phyloP scores from a whole-genome alignment of 75 land plant genomes.

The Picea glauca region DNA sequence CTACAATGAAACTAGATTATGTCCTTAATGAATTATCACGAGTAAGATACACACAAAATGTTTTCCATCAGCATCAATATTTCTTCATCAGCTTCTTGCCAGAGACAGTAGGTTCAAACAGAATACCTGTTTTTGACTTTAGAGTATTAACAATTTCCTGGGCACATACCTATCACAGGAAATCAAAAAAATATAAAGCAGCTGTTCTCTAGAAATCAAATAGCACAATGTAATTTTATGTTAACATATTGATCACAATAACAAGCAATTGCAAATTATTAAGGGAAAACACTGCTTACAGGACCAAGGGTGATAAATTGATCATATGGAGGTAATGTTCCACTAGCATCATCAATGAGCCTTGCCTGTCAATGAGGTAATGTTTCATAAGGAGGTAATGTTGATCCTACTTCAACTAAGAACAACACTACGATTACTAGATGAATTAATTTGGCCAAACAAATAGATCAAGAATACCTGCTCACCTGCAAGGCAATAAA shows the following conservation, averaged over 20 bases:
- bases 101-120: slow-evolving; percentile 7
- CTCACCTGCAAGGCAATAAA: slow-evolving; percentile 46
- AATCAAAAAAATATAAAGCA: slow-evolving; percentile 8
- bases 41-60: not conserved
- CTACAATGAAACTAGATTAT: not conserved
- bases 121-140: slow-evolving; percentile 39
- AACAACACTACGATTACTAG: not conserved
- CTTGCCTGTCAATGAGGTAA: slow-evolving; percentile 28
- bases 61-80: not conserved
- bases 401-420: not conserved
- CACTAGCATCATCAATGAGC: slow-evolving; percentile 49
- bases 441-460: not conserved
- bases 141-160: slow-evolving; percentile 41
- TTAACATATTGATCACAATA: not conserved
- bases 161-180: slow-evolving; percentile 26
- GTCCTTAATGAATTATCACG: not conserved
- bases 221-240: not conserved
- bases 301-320: slow-evolving; percentile 52
- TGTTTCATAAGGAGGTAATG: not conserved
- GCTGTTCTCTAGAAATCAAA: not conserved
- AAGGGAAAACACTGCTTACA: slow-evolving; percentile 13
- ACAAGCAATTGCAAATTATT: not conserved
- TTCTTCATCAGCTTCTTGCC: not conserved
- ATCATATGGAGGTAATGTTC: slow-evolving; percentile 52
- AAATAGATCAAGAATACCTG: slow-evolving; percentile 23